Evolutionary conservation across 2,329 filamentous ascomycete species (phyloP).

Genomic region (Neopestalotiopsis sp.): DNA sequence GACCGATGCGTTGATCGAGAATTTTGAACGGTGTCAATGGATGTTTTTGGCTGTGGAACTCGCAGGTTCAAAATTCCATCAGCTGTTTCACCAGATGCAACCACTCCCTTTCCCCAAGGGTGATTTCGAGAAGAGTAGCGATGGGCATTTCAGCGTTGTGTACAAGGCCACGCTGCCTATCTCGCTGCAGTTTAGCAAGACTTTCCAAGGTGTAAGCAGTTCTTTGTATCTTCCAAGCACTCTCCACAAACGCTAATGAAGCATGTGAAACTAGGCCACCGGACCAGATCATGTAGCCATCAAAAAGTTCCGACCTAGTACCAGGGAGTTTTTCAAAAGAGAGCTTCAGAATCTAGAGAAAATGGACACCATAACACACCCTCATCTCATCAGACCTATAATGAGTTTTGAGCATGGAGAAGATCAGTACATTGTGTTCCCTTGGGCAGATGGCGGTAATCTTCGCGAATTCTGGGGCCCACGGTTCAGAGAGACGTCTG

Average conservation of each 20-base stretch:
- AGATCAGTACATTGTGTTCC: constrained; percentile 21
- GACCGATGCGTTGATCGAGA: background rate
- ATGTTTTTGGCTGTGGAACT: background rate
- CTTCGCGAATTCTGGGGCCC: constrained; percentile 21
- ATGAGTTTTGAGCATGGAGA: constrained; percentile 18
- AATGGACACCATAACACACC: background rate
- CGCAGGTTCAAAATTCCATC: background rate
- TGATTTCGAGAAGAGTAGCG: no score
- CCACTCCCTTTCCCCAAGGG: no score
- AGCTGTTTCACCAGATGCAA: background rate
- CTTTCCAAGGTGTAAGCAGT: no score
- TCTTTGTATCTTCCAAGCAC: no score
- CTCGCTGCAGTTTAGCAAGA: no score
- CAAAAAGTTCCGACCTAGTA: background rate
- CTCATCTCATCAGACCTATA: constrained; percentile 23
- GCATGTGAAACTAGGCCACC: no score
- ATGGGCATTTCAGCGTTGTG: no score
- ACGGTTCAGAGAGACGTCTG: background rate
- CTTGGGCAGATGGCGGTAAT: constrained; percentile 26
- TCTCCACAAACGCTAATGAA: no score
- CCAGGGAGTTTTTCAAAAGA: constrained; percentile 5
- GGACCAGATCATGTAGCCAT: no score
- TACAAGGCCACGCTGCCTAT: no score
- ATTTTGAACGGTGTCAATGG: constrained; percentile 1
- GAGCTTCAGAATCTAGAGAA: background rate